Conservation (phyloP, 2,329 filamentous ascomycete species). For the Curvularia sp. region DNA sequence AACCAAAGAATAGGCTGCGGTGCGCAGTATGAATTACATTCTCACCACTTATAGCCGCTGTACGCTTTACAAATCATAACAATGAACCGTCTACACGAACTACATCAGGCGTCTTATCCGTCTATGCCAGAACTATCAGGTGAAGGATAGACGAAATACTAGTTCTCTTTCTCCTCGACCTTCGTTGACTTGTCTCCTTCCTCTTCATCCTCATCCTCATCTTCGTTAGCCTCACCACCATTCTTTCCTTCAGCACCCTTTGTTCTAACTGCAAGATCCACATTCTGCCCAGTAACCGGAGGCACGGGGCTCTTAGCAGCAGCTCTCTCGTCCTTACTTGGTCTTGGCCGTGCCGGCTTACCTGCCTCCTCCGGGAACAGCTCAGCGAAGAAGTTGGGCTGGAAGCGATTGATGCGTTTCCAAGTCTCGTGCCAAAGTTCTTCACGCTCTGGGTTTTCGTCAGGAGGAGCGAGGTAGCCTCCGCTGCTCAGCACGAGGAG, state of each 20-base stretch:
- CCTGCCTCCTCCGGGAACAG: slow-evolving; percentile 61
- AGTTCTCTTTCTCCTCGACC: neutral
- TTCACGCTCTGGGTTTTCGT: slow-evolving; percentile 58
- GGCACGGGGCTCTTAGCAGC: slow-evolving; percentile 12
- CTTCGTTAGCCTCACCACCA: slow-evolving; percentile 5
- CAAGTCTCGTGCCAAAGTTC: slow-evolving; percentile 68
- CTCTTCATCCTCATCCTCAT: slow-evolving; percentile 15
- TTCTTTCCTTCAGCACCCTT: slow-evolving; percentile 4
- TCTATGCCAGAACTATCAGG: neutral
- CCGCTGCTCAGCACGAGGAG: slow-evolving; percentile 92
- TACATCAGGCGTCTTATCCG: neutral
- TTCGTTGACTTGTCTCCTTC: neutral
- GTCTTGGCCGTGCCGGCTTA: slow-evolving; percentile 37
- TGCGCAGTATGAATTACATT: neutral
- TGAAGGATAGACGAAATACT: neutral
- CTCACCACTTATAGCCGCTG: neutral
- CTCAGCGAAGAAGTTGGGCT: slow-evolving; percentile 65
- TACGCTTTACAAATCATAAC: neutral
- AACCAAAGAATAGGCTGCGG: neutral
- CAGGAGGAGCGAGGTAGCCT: slow-evolving; percentile 78
- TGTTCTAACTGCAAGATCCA: slow-evolving; percentile 17
- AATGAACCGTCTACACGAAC: neutral
- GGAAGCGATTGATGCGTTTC: slow-evolving; percentile 65
- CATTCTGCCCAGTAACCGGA: slow-evolving; percentile 15
- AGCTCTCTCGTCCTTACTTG: slow-evolving; percentile 26